A percentile compares a stretch with the other conserved stretches of the same genome.
These are phyloP conservation scores for Murraya koenigii DNA, from an alignment of 345 rosid genomes.

Conservation along the genomic window DNA sequence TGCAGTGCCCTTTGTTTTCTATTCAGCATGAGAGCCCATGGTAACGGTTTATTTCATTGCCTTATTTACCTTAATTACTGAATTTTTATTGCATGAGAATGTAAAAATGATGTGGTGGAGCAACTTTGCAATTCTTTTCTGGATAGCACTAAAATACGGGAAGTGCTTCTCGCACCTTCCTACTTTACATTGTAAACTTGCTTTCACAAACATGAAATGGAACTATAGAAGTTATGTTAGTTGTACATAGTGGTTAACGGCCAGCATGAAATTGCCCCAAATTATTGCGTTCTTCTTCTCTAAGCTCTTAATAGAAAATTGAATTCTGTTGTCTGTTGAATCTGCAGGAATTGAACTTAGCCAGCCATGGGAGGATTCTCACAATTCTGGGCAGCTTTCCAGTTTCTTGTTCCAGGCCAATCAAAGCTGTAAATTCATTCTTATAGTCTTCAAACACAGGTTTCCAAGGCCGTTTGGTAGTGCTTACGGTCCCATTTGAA, in stretches of 20 bases:
- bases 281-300: background rate
- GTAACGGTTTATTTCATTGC: background rate
- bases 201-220: background rate
- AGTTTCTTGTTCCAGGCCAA: slow-evolving; percentile 4
- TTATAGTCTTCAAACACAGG: background rate
- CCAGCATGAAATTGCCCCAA: background rate
- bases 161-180: background rate
- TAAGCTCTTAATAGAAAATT: background rate
- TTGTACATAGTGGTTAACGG: background rate
- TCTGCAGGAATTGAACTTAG: slow-evolving; percentile 20
- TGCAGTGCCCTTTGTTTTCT: slow-evolving; percentile 60
- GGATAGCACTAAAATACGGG: background rate
- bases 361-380: slow-evolving; percentile 1
- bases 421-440: slow-evolving; percentile 18
- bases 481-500: slow-evolving; percentile 8
- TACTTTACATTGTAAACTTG: background rate
- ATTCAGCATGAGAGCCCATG: slow-evolving; percentile 41
- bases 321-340: background rate
- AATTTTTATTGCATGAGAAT: background rate
- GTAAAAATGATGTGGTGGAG: background rate
- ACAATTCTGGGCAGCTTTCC: slow-evolving; percentile 6
- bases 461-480: slow-evolving; percentile 4
- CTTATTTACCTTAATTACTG: background rate
- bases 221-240: background rate
- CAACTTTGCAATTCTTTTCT: background rate